Conservation (phyloP, 768 basidiomycete species). For the Tricholoma sp. region DNA sequence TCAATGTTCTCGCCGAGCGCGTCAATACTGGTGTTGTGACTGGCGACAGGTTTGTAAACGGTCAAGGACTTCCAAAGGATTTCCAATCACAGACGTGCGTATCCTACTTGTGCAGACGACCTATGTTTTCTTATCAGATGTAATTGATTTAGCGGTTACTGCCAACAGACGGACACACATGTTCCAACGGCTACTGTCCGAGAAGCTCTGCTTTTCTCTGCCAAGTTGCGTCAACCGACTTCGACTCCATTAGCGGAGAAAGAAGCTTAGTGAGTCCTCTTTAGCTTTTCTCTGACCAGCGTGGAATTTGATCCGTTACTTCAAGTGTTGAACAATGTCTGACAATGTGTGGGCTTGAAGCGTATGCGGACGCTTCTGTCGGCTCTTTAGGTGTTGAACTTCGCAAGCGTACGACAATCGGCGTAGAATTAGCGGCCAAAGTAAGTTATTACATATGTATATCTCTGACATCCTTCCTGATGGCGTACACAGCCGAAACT, state of each 20-base stretch:
- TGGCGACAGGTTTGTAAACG: constrained; percentile 53
- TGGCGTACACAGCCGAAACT: constrained; percentile 55
- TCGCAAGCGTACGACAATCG: constrained; percentile 55
- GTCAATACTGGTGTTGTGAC: constrained; percentile 40
- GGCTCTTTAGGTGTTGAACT: constrained; percentile 47
- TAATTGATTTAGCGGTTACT: constrained; percentile 55
- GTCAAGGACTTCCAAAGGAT: constrained; percentile 45
- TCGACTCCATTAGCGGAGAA: constrained; percentile 65
- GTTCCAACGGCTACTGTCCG: constrained; percentile 71
- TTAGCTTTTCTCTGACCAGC: not conserved
- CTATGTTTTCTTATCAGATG: not conserved
- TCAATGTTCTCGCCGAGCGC: constrained; percentile 55
- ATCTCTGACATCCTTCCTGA: no score
- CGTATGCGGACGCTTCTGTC: constrained; percentile 58
- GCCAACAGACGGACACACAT: constrained; percentile 84
- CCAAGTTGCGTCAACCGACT: constrained; percentile 69
- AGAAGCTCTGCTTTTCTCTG: constrained; percentile 78
- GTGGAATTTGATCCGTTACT: not conserved
- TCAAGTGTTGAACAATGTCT: constrained; percentile 42
- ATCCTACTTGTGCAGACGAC: not conserved
- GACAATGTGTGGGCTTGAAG: constrained; percentile 60
- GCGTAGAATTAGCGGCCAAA: constrained; percentile 50
- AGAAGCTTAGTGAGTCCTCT: constrained; percentile 61
- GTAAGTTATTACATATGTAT: not conserved
- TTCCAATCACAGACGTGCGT: constrained; percentile 58